Base-by-base conservation (phyloP, 306 rosid genomes). In the Mimosa bimucronata region DNA sequence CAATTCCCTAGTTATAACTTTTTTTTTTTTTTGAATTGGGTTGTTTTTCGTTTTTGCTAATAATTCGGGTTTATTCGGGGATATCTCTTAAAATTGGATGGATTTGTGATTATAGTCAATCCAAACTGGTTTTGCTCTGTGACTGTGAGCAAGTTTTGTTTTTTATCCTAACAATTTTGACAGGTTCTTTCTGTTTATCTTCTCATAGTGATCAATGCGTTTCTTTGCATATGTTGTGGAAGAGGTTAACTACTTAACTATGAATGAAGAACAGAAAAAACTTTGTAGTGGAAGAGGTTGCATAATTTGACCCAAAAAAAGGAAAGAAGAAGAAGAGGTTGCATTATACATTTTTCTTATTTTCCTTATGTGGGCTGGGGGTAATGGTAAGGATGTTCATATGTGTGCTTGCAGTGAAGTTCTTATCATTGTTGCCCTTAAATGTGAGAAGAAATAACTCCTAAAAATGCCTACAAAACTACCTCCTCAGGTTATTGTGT, bases 401-500 rank as follows among this genome's bases (percentile, higher is more conserved):
- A 10, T 9, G 3, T 26, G 37, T 60, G 37, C 66, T 26, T 60
- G 66, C 28, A 26, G 37, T 60, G 34, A 57, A 58, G 66, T 25
- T 58, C 18, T 23, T 58, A 11, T 23, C 16, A 26, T 60, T 60
- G 37, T 60, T 28, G 8, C 9, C 37, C 19, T 60, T 60, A 34
- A 60, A 60, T 60, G 8, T 60, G 37, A 60, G 65, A 81, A 46
- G 66, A 75, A 69, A 44, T 60, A 58, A 31, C 65, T 50, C 44
- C 77, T 26, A 46, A 21, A 34, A 48, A 30, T 75, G 61, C 44
- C 18, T 41, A 34, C 29, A 42, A 31, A 45, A 76, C 29, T 29
- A 52, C 65, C 45, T 61, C 28, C 61, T 76, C 57, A 41, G 34
- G 48, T 53, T 70, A 6, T 41, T 12, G 29, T 46, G 60, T 69